Base-by-base conservation (phyloP, 441 rosid species). In the Gossypium gossypioides region DNA sequence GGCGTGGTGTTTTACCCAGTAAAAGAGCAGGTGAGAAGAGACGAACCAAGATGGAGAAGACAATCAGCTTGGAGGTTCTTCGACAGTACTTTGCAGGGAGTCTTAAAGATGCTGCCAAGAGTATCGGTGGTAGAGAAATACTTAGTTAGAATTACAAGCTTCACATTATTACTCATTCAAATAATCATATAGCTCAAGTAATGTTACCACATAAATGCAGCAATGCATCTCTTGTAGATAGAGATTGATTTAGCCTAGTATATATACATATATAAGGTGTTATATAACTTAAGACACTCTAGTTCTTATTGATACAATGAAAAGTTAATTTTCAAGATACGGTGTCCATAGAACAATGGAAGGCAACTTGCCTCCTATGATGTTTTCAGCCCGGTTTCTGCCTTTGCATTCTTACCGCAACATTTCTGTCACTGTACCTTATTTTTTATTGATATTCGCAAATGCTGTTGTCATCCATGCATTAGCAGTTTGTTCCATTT, bases 81-180 rank as follows among this genome's bases (percentile, higher is more conserved):
- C 85, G 85, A 57, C 96, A 88, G 55, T 75, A 92, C 77, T 92
- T 90, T 40, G 86, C 96, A 0, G 96, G 97, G 69, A 92, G 96
- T 83, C 96, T 92, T 69, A 90, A 92, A 70, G 92, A 92, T 81
- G 97, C 97, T 55, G 97, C 97, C 68, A 89, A 90, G 78, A 87
- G 86, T 68, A 84, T 92, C 78, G 96, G 96, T 32, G 96, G 94
- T 92, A 84, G 68, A 89, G 60, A 72, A 56, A 63, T 72, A 40
- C 21, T 62, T 65, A 58, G 13, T 72, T 58, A 24, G 6, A 57
- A 4, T 24, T 42, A 57, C 58, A 77, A 25, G 21, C 42, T 24
- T 40, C 18, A 24, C 58, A 50, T 51, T 51, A 25, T 51, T 40
- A 19, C 32, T 44, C 44, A n/a, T 60, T 2, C 16, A 9, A 34